Evolutionary conservation across 2,329 filamentous ascomycete genomes (phyloP).

Genomic region (Xylaria hypoxylon): DNA sequence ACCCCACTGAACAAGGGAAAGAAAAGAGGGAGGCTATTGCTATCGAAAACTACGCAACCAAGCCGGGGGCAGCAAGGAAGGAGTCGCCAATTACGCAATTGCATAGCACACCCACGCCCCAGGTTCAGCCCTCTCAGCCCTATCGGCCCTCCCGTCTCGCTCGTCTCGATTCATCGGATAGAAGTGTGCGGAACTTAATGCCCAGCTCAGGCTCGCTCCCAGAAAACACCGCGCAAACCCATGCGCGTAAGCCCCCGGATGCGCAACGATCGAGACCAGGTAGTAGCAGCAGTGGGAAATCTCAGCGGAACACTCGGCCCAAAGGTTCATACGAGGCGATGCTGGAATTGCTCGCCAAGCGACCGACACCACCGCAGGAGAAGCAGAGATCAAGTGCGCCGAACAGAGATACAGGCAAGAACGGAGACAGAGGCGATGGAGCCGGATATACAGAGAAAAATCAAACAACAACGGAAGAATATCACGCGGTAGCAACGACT

Average conservation of each 20-base stretch:
- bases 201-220: conserved; percentile 2
- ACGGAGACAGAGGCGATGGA: background rate
- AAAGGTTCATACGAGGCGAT: conserved; percentile 41
- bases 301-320: conserved; percentile 11
- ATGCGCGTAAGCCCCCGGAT: background rate
- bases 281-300: background rate
- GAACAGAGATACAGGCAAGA: background rate
- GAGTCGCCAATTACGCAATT: background rate
- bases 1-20: conserved; percentile 23
- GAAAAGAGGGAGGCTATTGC: background rate
- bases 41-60: background rate
- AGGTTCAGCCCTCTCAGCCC: background rate
- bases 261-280: background rate
- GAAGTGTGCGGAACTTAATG: background rate
- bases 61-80: background rate
- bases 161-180: background rate
- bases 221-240: background rate
- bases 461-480: background rate
- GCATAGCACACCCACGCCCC: background rate
- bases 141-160: background rate
- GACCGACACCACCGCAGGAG: background rate
- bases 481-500: background rate
- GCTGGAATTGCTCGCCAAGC: conserved; percentile 38
- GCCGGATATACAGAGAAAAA: background rate
- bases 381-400: conserved; percentile 17